Evolutionary conservation across 768 basidiomycete species (phyloP).

Genomic region (Serpula lacrymans): DNA sequence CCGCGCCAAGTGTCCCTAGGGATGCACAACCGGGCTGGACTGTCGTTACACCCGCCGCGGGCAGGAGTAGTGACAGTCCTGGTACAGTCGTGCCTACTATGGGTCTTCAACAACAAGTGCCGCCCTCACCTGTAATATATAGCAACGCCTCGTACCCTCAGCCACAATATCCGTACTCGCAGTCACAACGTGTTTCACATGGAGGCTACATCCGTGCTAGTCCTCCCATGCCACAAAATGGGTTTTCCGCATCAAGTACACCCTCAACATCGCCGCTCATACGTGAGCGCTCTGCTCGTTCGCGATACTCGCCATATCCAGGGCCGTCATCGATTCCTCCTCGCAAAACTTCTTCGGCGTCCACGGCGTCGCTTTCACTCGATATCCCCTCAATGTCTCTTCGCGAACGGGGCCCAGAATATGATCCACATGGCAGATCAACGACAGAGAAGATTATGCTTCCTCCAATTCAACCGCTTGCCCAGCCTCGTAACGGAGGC

Average conservation of each 20-base stretch:
- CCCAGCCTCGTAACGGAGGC: constrained; percentile 21
- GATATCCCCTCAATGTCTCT: constrained; percentile 34
- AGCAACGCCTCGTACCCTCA: too few relatives aligned
- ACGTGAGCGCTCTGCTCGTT: constrained; percentile 19
- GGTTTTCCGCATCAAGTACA: constrained; percentile 18
- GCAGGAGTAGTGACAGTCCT: constrained; percentile 12
- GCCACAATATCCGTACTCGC: constrained; percentile 32
- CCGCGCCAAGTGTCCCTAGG: constrained; percentile 29
- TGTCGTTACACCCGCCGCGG: constrained; percentile 38
- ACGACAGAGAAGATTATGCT: constrained; percentile 36
- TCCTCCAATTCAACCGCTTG: constrained; percentile 40
- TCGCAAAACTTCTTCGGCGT: constrained; percentile 20
- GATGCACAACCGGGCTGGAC: constrained; percentile 44
- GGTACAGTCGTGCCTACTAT: constrained; percentile 12
- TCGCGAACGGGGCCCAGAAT: constrained; percentile 18
- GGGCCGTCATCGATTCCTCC: constrained; percentile 19
- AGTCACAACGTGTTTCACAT: constrained; percentile 21
- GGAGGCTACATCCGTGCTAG: constrained; percentile 19
- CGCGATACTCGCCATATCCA: constrained; percentile 48
- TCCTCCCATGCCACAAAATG: constrained; percentile 29
- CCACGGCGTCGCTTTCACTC: constrained; percentile 27
- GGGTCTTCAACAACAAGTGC: constrained; percentile 19
- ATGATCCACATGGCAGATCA: constrained; percentile 21
- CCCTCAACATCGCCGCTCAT: constrained; percentile 20
- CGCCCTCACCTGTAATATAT: constrained; percentile 22